Percentiles rank a stretch among this genome's conserved stretches.
Conservation (phyloP, 148 eudicot genomes). For the Dysphania ambrosioides region DNA sequence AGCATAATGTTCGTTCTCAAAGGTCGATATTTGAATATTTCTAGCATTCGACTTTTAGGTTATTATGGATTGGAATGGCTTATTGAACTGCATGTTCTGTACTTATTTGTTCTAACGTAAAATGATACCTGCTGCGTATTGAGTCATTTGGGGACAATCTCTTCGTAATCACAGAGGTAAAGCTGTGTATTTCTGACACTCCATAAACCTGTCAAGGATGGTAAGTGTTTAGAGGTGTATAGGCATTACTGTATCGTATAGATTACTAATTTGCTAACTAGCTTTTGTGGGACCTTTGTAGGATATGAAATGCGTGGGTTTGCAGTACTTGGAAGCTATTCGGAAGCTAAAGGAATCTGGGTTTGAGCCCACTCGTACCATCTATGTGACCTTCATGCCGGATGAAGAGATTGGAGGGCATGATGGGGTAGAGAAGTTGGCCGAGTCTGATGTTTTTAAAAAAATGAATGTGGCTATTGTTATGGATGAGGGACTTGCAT, state of each 20-base stretch:
- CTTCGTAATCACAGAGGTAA: not conserved
- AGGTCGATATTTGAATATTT: no score
- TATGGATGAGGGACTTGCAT: constrained; percentile 88
- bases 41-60: no score
- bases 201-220: not conserved
- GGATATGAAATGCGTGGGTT: constrained; percentile 97
- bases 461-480: constrained; percentile 86
- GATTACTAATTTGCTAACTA: constrained; percentile 8
- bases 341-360: constrained; percentile 64
- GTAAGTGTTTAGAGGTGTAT: not conserved
- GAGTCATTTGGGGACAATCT: not conserved
- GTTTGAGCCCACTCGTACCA: constrained; percentile 69
- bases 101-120: not conserved
- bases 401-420: constrained; percentile 99
- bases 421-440: constrained; percentile 76
- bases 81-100: not conserved
- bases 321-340: constrained; percentile 92
- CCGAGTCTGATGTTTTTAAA: constrained; percentile 53
- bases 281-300: constrained; percentile 14
- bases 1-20: no score
- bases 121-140: not conserved
- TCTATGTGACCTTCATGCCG: constrained; percentile 83
- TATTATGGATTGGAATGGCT: not conserved
- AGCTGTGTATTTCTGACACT: not conserved
- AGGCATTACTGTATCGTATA: not conserved